These are phyloP conservation scores for Durusdinium trenchii DNA, from an alignment of 73 alveolate genomes.

Conservation along the genomic window DNA sequence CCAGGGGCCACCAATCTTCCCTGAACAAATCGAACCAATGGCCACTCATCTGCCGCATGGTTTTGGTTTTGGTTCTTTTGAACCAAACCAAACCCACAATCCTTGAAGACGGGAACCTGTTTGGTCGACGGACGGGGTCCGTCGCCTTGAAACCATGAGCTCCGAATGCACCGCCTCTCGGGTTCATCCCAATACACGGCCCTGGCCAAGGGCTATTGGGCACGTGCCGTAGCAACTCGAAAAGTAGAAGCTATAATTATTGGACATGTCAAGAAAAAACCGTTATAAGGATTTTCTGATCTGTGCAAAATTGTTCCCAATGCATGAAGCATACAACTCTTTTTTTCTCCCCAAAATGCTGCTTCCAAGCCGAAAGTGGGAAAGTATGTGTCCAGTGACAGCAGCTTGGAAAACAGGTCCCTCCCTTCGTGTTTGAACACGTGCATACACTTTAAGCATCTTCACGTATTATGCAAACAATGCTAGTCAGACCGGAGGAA, in stretches of 20 bases:
- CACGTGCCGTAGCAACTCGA: neutral
- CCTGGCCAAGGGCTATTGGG: neutral
- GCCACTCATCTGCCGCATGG: neutral
- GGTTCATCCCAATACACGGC: slow-evolving; percentile 93
- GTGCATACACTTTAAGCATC: no score
- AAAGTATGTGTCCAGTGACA: no score
- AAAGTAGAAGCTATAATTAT: neutral
- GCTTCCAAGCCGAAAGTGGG: no score
- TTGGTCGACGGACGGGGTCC: neutral
- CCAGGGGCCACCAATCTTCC: slow-evolving; percentile 82
- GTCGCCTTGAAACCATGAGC: slow-evolving; percentile 68
- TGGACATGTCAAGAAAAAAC: no score
- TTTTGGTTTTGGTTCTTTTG: neutral
- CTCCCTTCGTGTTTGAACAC: no score
- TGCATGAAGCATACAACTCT: no score
- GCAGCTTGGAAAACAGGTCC: no score
- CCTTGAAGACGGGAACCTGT: neutral
- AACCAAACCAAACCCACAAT: neutral
- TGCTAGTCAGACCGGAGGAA: no score
- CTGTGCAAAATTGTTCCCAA: no score
- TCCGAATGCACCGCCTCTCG: slow-evolving; percentile 81
- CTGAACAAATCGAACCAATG: neutral
- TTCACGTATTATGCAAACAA: no score
- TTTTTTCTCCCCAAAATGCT: no score
- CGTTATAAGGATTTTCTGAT: no score